Conservation (phyloP, 306 rosid genomes). For the Sicyos baderoa region DNA sequence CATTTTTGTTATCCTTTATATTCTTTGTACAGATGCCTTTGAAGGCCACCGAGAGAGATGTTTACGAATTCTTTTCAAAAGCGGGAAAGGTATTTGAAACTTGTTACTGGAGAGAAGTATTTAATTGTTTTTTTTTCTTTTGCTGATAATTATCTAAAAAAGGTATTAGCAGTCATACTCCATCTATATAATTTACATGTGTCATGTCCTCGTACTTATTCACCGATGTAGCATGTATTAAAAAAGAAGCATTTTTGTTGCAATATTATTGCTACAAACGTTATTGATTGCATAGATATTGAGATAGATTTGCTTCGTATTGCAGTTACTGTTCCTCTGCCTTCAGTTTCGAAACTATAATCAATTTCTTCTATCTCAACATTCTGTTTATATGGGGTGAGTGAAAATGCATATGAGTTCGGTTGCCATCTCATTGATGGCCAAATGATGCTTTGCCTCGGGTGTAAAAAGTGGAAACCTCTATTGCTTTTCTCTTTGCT, state of each 20-base stretch:
- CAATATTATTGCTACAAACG: slow-evolving; percentile 22
- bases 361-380: slow-evolving; percentile 39
- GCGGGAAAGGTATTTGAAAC: slow-evolving; percentile 82
- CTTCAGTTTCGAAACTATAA: slow-evolving; percentile 43
- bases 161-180: neutral
- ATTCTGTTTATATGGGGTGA: slow-evolving; percentile 39
- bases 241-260: slow-evolving; percentile 21
- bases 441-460: slow-evolving; percentile 26
- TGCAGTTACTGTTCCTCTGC: slow-evolving; percentile 39
- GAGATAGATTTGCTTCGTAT: slow-evolving; percentile 41
- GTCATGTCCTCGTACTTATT: neutral
- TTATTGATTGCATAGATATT: slow-evolving; percentile 29
- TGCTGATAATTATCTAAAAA: neutral
- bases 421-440: slow-evolving; percentile 24
- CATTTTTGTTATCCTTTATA: slow-evolving; percentile 15
- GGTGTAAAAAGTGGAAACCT: slow-evolving; percentile 6
- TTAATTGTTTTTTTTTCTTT: neutral
- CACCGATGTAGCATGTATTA: slow-evolving; percentile 1
- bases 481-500: neutral
- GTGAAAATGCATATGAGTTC: slow-evolving; percentile 31
- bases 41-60: slow-evolving; percentile 93
- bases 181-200: neutral
- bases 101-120: neutral
- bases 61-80: slow-evolving; percentile 80
- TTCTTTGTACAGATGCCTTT: slow-evolving; percentile 78